Evolutionary conservation across 176 grass and related monocot species (phyloP), one percentile per base, ranked within the genome.

Genomic region (Oryza longistaminata): DNA sequence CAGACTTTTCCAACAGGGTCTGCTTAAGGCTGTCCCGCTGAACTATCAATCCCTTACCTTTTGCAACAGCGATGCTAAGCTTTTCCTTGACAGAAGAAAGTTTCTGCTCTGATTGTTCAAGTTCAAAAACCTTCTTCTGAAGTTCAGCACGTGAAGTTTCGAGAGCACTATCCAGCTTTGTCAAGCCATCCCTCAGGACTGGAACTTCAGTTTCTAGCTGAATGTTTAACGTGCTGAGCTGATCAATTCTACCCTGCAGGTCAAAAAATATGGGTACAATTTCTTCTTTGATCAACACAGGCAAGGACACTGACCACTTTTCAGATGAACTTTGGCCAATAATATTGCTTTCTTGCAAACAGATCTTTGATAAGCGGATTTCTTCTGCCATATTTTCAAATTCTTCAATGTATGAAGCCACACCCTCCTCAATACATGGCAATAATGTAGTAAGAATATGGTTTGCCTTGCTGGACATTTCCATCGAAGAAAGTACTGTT

Each of bases 1-100:
- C 86, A 75, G 90, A 90, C 10, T 95, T 98, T 77, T 98, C 96
- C 55, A 85, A 78, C 65, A 98, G 27, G 90, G 93, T 89, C 44
- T 94, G 96, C 88, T 98, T 98, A 79, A 98, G 91, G 78, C 88
- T 70, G 40, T 98, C 96, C 27, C 96, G 88, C 83, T 98, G 96
- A 46, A 94, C 89, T 77, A 98, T 95, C 87, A 98, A 84, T 42
- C 90, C 93, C 83, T 98, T 98, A 33, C 96, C 96, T 86, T 98
- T 98, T 84, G 93, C 86, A 82, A 98, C 96, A 83, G 93, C 96
- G 87, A 98, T 98, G 76, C 96, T 77, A 58, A 98, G 87, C 68
- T 96, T 98, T 85, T 98, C 93, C 70, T 92, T 95, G 68, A 95
- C 88, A 61, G 91, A 90, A 79, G 90, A 89, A 87, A 94, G 81